Evolutionary conservation across 164 flowering plant genomes (phyloP).

Genomic region (Liquidambar formosana): DNA sequence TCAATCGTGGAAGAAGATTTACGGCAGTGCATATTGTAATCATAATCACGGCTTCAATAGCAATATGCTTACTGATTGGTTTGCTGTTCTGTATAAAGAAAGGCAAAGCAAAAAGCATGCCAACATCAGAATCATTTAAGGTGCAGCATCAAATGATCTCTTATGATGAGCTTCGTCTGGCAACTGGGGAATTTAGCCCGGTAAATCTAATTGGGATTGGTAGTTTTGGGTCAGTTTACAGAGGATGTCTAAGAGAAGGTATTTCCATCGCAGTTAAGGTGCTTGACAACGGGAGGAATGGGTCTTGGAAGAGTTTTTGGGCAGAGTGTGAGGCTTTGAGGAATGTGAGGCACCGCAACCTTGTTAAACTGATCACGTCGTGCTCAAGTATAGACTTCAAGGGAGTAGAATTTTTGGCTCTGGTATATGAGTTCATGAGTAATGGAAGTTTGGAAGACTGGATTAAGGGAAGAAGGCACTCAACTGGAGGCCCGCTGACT

Average conservation of each 20-base stretch:
- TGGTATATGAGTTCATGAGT: slow-evolving; percentile 49
- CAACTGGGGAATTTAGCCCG: slow-evolving; percentile 34
- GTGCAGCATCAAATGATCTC: slow-evolving; percentile 30
- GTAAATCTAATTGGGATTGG: slow-evolving; percentile 57
- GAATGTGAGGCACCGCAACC: slow-evolving; percentile 56
- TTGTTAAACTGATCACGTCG: slow-evolving; percentile 46
- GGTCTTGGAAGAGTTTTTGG: slow-evolving; percentile 38
- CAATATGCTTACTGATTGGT: slow-evolving; percentile 1
- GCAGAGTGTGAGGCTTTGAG: slow-evolving; percentile 59
- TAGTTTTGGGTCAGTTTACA: slow-evolving; percentile 54
- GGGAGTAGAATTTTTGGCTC: slow-evolving; percentile 38
- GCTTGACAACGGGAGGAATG: slow-evolving; percentile 19
- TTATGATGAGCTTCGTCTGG: slow-evolving; percentile 36
- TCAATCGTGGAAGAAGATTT: slow-evolving; percentile 7
- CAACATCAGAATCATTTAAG: not conserved
- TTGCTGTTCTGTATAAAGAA: slow-evolving; percentile 2
- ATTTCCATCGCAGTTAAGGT: slow-evolving; percentile 43
- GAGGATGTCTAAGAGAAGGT: slow-evolving; percentile 34
- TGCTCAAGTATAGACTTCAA: slow-evolving; percentile 47
- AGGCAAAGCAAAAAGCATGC: not conserved
- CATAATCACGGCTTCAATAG: not conserved
- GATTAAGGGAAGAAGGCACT: slow-evolving; percentile 32
- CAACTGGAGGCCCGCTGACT: slow-evolving; percentile 23
- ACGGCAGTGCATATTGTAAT: not conserved
- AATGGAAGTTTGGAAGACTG: slow-evolving; percentile 56